These are phyloP conservation scores for Diaporthe capsici DNA, from an alignment of 2,329 filamentous ascomycete genomes.

Conservation along the genomic window DNA sequence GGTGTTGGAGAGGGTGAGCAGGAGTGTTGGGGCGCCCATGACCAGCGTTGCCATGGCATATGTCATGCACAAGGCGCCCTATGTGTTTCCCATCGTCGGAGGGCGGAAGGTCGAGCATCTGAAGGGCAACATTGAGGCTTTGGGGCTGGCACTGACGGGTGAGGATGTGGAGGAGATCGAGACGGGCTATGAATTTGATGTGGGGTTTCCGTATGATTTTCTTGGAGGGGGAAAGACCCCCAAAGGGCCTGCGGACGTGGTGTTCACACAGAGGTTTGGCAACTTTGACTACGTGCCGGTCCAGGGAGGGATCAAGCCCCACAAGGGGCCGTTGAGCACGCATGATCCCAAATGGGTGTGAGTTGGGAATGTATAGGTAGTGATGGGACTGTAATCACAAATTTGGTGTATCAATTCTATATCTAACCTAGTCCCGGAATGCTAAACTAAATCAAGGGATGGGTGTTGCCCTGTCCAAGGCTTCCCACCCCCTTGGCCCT, in stretches of 20 bases:
- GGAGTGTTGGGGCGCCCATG: constrained; percentile 57
- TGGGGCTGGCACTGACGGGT: constrained; percentile 70
- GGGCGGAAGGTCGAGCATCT: constrained; percentile 79
- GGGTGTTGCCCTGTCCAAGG: background rate
- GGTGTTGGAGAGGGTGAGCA: constrained; percentile 64
- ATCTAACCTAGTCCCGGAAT: background rate
- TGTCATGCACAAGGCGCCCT: constrained; percentile 78
- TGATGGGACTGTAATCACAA: no score
- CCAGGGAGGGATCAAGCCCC: background rate
- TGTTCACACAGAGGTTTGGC: background rate
- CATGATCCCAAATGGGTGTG: background rate
- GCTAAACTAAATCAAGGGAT: background rate
- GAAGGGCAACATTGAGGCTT: constrained; percentile 77
- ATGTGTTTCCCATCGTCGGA: constrained; percentile 82
- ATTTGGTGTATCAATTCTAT: no score
- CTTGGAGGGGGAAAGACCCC: background rate
- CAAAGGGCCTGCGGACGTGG: background rate
- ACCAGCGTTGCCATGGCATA: constrained; percentile 76
- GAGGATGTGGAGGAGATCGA: constrained; percentile 79
- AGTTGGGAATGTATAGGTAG: background rate
- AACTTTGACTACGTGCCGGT: background rate
- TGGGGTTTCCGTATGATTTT: constrained; percentile 78
- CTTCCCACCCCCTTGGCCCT: constrained; percentile 9
- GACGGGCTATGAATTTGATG: constrained; percentile 70
- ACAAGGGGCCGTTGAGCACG: background rate